These are phyloP conservation scores for Colletotrichum gigasporum DNA, from an alignment of 2,329 filamentous ascomycete genomes.

Conservation along the genomic window DNA sequence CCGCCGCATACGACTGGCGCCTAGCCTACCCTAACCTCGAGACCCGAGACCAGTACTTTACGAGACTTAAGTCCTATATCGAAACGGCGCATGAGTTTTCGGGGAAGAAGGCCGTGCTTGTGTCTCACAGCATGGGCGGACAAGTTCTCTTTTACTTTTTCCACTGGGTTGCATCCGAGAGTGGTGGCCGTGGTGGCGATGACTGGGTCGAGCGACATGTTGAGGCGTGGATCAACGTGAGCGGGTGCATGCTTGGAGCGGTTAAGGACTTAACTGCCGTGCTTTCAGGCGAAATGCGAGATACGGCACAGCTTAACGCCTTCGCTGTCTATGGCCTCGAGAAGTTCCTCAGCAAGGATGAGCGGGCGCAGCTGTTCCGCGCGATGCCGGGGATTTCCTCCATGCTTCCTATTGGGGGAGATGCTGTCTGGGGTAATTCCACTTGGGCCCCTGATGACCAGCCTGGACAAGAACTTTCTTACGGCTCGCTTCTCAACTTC, in stretches of 20 bases:
- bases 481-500: slow-evolving; percentile 88
- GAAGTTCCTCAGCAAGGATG: slow-evolving; percentile 90
- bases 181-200: slow-evolving; percentile 82
- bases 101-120: slow-evolving; percentile 82
- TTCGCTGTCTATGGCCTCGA: slow-evolving; percentile 97
- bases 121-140: slow-evolving; percentile 97
- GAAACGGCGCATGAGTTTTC: slow-evolving; percentile 81
- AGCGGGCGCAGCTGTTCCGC: slow-evolving; percentile 92
- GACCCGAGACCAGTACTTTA: slow-evolving; percentile 91
- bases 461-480: slow-evolving; percentile 77
- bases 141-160: slow-evolving; percentile 88
- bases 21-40: slow-evolving; percentile 92
- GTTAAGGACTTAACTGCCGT: slow-evolving; percentile 91
- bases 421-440: slow-evolving; percentile 92
- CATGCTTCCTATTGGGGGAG: slow-evolving; percentile 94
- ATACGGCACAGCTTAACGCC: slow-evolving; percentile 94
- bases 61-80: slow-evolving; percentile 87
- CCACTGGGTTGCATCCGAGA: slow-evolving; percentile 80
- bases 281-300: slow-evolving; percentile 96
- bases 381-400: slow-evolving; percentile 97
- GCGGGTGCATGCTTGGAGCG: slow-evolving; percentile 96
- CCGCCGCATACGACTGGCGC: slow-evolving; percentile 88
- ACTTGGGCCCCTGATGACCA: slow-evolving; percentile 89
- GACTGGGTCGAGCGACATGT: slow-evolving; percentile 91
- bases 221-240: slow-evolving; percentile 98